Conservation (phyloP, 2,329 filamentous ascomycete species). For the Macrophomina pseudophaseolina region DNA sequence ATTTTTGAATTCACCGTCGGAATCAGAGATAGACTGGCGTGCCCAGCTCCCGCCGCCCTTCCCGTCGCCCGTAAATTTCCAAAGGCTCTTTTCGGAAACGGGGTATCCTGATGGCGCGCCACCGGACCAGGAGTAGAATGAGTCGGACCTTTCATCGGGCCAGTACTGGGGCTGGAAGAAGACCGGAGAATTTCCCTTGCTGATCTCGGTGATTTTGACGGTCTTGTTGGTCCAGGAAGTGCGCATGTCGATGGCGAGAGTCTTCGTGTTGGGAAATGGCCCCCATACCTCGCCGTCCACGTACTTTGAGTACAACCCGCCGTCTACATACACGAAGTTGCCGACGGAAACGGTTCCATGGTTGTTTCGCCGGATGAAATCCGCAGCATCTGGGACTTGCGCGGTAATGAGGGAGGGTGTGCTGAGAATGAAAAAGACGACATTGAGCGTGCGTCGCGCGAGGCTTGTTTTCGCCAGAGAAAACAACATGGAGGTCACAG, state of each 20-base stretch:
- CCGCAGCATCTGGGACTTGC: neutral
- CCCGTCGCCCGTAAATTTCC: conserved; percentile 11
- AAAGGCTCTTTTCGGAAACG: conserved; percentile 11
- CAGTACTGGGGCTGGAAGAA: conserved; percentile 2
- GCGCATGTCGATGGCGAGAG: conserved; percentile 20
- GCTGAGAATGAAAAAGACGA: too few relatives aligned
- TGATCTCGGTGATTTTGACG: neutral
- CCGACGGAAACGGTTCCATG: conserved; percentile 4
- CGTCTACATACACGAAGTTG: conserved; percentile 19
- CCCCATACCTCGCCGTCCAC: neutral
- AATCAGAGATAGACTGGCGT: neutral
- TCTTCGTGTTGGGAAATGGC: neutral
- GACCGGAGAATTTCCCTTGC: conserved; percentile 9
- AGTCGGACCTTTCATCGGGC: neutral
- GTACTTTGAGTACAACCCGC: neutral
- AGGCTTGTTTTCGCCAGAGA: too few relatives aligned
- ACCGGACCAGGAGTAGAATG: conserved; percentile 18
- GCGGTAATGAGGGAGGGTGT: neutral
- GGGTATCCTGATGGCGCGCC: neutral
- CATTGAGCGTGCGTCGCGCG: too few relatives aligned
- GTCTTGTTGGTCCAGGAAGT: conserved; percentile 18
- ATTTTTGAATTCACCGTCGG: neutral
- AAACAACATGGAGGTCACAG: too few relatives aligned
- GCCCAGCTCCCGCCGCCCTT: neutral
- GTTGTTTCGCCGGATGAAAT: neutral